phyloP scores from a whole-genome alignment of 78 protist genomes.

The Protostelium mycophagum region DNA sequence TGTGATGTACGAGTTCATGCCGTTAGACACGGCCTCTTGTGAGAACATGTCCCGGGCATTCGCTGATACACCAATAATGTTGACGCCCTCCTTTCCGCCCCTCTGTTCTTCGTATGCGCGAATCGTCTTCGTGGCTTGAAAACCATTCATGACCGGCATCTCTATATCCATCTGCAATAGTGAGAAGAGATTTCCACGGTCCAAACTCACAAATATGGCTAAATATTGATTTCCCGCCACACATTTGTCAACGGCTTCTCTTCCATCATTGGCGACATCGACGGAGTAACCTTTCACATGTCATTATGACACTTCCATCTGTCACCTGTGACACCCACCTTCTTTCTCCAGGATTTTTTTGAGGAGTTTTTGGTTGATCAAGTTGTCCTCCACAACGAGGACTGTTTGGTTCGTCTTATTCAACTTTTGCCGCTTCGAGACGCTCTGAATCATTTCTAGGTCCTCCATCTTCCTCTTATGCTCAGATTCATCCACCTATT shows the following conservation, averaged over 20 bases:
- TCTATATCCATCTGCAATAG: conserved; percentile 71
- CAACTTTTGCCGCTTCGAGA: neutral
- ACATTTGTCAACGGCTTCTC: conserved; percentile 52
- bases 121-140: conserved; percentile 39
- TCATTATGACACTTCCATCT: too few species aligned
- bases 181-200: neutral
- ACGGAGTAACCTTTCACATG: conserved; percentile 20
- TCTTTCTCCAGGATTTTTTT: neutral
- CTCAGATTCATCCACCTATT: too few species aligned
- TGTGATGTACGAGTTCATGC: neutral
- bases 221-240: neutral
- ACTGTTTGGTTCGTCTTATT: neutral
- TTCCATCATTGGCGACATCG: conserved; percentile 44
- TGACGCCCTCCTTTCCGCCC: neutral
- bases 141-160: conserved; percentile 78
- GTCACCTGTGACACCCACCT: conserved; percentile 29
- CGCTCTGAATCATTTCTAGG: too few species aligned
- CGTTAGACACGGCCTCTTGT: neutral
- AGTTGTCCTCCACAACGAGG: neutral
- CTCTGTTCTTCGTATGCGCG: conserved; percentile 14
- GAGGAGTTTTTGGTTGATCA: neutral
- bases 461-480: too few species aligned
- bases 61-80: neutral
- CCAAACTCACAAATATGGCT: neutral
- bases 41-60: neutral